Evolutionary conservation across 2,329 filamentous ascomycete species (phyloP), one percentile per base, ranked within the genome.

Genomic region (Colletotrichum gigasporum): DNA sequence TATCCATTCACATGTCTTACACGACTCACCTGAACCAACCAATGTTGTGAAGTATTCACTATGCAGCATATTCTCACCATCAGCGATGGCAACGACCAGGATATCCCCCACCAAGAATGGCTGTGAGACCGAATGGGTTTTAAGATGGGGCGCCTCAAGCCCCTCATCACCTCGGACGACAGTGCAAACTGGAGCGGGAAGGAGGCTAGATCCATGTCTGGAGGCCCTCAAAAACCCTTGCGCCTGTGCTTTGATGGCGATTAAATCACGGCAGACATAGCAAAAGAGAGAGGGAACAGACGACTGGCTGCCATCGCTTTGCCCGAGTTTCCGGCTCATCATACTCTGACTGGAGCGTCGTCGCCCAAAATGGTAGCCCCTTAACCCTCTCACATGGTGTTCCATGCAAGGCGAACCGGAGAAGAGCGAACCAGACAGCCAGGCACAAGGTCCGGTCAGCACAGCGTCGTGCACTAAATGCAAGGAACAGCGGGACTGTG

Each of bases 81-180:
- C 18, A 22, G 18, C 32, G 28, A 35, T 20, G 42, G 47, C 8
- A 14, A 26, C 9, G 44, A 20, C 56, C 6, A 35, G 61, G 61
- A 64, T 62, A 9, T 14, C 28, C 56, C 59, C 48, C 22, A 35
- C 35, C 32, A 12, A 42, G 35, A n/a, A 28, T 62, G 28, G 42
- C 42, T 28, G 57, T 65, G 62, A 65, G 56, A 65, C 62, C 42
- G 20, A 42, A 42, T 62, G 26, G 35, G 62, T 55, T 65, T 61
- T 56, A 61, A 54, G 41, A 50, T 24, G 56, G 48, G 48, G 48
- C 57, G 28, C 42, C 22, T 48, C n/a, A 22, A 32, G 48, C 28
- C 61, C 61, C 61, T 61, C 42, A 14, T 55, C 42, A 61, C 57
- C 32, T 61, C 28, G 56, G 42, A 62, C 48, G 56, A 55, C 48